Conservation (phyloP, 345 rosid genomes). For the Linum trigynum region DNA sequence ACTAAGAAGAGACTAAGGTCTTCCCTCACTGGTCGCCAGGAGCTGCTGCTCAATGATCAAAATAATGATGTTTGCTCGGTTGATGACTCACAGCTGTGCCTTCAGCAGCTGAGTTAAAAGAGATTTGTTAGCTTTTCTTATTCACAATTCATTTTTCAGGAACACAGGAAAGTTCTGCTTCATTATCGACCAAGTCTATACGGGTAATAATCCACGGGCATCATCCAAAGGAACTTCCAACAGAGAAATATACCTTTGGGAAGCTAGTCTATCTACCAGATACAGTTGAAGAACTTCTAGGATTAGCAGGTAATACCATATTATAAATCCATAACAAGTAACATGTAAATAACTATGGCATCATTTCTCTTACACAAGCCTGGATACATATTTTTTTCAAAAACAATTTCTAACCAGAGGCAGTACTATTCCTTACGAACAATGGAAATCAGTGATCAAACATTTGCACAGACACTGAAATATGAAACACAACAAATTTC, state of each 20-base stretch:
- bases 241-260: slow-evolving; percentile 31
- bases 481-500: not conserved
- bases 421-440: not conserved
- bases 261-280: slow-evolving; percentile 67
- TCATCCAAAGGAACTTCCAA: slow-evolving; percentile 39
- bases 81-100: not conserved
- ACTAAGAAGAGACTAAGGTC: not conserved
- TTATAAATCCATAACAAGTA: not conserved
- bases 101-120: not conserved
- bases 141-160: slow-evolving; percentile 25
- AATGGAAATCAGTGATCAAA: no score
- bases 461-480: not conserved
- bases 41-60: not conserved
- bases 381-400: not conserved
- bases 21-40: not conserved
- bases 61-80: not conserved
- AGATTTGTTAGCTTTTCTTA: not conserved
- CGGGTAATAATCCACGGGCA: slow-evolving; percentile 74
- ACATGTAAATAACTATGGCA: not conserved
- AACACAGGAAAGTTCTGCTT: slow-evolving; percentile 19
- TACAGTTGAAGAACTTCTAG: slow-evolving; percentile 53
- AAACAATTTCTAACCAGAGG: not conserved
- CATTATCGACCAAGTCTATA: slow-evolving; percentile 23
- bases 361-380: not conserved
- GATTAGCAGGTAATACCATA: slow-evolving; percentile 53